Evolutionary conservation across 257 asterid species (phyloP).

Genomic region (Rauvolfia tetraphylla): DNA sequence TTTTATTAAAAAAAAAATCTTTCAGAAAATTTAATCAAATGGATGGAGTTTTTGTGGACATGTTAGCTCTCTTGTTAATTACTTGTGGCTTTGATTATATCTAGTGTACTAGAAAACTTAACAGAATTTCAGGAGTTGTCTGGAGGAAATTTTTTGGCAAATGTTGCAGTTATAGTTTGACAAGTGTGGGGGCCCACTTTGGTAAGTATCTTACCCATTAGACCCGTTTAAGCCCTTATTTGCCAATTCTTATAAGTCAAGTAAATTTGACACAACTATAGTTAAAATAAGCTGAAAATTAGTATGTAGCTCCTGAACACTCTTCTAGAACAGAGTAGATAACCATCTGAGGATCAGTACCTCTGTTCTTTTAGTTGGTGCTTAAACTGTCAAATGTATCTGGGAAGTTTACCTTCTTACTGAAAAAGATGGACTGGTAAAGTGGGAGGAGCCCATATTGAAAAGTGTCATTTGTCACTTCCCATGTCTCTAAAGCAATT

Average conservation of each 20-base stretch:
- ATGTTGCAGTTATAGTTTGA: neutral
- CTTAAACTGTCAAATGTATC: neutral
- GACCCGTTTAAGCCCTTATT: neutral
- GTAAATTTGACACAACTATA: neutral
- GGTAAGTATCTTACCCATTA: neutral
- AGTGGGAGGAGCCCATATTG: neutral
- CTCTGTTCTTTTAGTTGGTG: neutral
- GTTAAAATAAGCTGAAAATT: neutral
- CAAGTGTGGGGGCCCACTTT: neutral
- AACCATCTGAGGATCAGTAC: neutral
- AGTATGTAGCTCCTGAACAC: neutral
- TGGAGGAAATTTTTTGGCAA: neutral
- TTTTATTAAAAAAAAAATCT: neutral
- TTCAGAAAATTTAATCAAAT: neutral
- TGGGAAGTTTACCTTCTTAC: neutral
- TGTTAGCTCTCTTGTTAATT: neutral
- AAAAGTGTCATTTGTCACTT: neutral
- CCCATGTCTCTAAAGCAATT: neutral
- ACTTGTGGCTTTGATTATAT: neutral
- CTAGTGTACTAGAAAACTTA: slow-evolving; percentile 1
- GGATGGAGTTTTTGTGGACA: too few relatives aligned
- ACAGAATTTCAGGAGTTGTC: slow-evolving; percentile 2
- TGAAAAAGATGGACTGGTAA: neutral
- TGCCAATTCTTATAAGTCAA: neutral
- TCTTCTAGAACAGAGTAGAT: neutral